Conservation (phyloP, 306 rosid genomes). For the Vachellia collinsii region DNA sequence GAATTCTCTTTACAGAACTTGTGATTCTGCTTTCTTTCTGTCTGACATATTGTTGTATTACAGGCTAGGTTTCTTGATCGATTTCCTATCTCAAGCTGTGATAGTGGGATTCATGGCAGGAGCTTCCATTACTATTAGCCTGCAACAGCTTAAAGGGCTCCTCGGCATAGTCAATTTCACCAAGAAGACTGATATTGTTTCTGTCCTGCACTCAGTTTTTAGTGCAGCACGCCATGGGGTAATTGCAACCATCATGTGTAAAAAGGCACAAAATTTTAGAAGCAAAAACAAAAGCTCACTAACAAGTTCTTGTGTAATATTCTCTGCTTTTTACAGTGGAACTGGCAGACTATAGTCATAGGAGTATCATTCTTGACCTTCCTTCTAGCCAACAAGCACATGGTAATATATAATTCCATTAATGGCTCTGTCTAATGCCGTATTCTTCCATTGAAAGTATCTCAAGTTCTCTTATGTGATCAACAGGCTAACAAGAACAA, state of each 20-base stretch:
- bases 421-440: not conserved
- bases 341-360: slow-evolving; percentile 76
- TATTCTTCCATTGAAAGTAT: slow-evolving; percentile 18
- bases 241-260: not conserved
- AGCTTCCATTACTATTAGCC: slow-evolving; percentile 81
- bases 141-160: slow-evolving; percentile 91
- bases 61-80: slow-evolving; percentile 91
- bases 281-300: not conserved
- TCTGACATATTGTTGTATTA: not conserved
- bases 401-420: slow-evolving; percentile 53
- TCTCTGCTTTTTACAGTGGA: slow-evolving; percentile 71
- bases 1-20: not conserved
- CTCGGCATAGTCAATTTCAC: slow-evolving; percentile 69
- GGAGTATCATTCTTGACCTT: slow-evolving; percentile 67
- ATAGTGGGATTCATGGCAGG: slow-evolving; percentile 95
- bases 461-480: slow-evolving; percentile 13
- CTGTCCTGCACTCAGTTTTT: slow-evolving; percentile 71
- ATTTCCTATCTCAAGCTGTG: slow-evolving; percentile 88
- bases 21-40: not conserved
- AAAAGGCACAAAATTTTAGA: not conserved
- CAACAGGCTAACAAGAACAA: slow-evolving; percentile 65
- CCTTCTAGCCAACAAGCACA: slow-evolving; percentile 64
- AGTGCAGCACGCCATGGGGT: slow-evolving; percentile 70
- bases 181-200: slow-evolving; percentile 73
- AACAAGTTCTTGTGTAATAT: not conserved